Evolutionary conservation across 2,329 filamentous ascomycete genomes (phyloP).

Genomic region (Curvularia sp.): DNA sequence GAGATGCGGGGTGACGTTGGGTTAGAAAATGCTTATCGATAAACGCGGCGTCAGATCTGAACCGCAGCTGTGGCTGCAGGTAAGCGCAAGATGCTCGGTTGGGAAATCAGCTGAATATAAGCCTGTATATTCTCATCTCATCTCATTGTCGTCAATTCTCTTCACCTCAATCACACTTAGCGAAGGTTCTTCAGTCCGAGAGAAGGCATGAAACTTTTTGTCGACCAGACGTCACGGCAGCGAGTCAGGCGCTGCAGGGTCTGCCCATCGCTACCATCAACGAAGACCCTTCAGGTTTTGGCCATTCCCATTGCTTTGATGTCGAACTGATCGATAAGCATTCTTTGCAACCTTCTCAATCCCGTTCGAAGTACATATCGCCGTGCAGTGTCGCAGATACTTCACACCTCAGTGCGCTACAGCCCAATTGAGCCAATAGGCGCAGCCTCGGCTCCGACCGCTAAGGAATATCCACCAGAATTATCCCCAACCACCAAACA

Average conservation of each 20-base stretch:
- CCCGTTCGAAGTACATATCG: too few species aligned
- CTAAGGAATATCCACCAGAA: constrained; percentile 29
- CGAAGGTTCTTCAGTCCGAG: neutral
- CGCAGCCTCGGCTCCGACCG: constrained; percentile 30
- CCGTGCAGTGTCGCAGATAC: constrained; percentile 1
- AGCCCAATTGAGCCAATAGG: constrained; percentile 28
- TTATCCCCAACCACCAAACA: constrained; percentile 21
- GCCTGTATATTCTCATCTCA: neutral
- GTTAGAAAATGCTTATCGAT: constrained; percentile 30
- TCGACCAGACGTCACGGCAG: constrained; percentile 1
- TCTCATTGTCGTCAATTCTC: neutral
- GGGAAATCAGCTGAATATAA: constrained; percentile 1
- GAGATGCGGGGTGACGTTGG: constrained; percentile 33
- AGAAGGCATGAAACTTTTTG: neutral
- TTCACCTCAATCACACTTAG: neutral
- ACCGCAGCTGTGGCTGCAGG: neutral
- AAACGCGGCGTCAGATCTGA: constrained; percentile 1
- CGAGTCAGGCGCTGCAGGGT: constrained; percentile 14
- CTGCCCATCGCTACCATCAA: neutral
- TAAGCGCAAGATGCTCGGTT: neutral
- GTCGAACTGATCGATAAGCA: neutral
- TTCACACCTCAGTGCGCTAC: constrained; percentile 8
- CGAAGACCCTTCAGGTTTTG: neutral
- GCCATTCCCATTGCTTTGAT: too few species aligned
- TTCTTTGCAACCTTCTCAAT: neutral